Conservation (phyloP, 176 grass and related monocot species). For the Musa beccarii region DNA sequence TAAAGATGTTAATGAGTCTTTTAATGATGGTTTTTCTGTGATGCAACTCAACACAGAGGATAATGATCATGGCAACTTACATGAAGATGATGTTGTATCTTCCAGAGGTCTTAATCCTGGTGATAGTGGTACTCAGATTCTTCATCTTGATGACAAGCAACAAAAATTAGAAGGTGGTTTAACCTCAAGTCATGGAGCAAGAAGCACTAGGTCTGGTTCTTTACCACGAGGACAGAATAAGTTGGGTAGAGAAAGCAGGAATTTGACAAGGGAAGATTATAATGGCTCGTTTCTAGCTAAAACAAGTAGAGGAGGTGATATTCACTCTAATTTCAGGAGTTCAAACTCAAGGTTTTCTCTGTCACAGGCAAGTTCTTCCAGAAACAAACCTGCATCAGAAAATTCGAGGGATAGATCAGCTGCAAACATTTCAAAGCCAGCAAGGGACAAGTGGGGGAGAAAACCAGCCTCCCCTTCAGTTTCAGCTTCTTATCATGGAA, state of each 20-base stretch:
- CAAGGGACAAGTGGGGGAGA: conserved; percentile 63
- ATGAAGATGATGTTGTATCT: conserved; percentile 36
- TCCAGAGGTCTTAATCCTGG: conserved; percentile 36
- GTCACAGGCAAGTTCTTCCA: conserved; percentile 34
- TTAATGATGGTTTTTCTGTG: conserved; percentile 26
- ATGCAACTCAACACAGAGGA: conserved; percentile 32
- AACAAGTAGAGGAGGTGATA: conserved; percentile 34
- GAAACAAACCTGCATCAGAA: conserved; percentile 34
- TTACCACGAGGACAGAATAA: conserved; percentile 31
- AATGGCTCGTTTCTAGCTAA: conserved; percentile 39
- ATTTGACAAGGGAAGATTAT: conserved; percentile 35
- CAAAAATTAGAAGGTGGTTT: conserved; percentile 25
- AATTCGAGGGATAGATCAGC: conserved; percentile 43
- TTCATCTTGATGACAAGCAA: conserved; percentile 37
- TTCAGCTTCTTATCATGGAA: conserved; percentile 17
- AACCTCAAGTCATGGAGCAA: conserved; percentile 14
- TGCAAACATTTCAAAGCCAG: conserved; percentile 39
- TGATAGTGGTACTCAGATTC: conserved; percentile 35
- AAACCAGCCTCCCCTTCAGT: conserved; percentile 33
- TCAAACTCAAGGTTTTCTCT: conserved; percentile 25
- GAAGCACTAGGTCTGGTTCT: conserved; percentile 3
- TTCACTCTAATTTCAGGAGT: conserved; percentile 26
- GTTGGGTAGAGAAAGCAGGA: conserved; percentile 31
- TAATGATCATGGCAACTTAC: conserved; percentile 20
- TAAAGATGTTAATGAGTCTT: conserved; percentile 32